phyloP scores from a whole-genome alignment of 345 rosid genomes.

The Dovyalis caffra region DNA sequence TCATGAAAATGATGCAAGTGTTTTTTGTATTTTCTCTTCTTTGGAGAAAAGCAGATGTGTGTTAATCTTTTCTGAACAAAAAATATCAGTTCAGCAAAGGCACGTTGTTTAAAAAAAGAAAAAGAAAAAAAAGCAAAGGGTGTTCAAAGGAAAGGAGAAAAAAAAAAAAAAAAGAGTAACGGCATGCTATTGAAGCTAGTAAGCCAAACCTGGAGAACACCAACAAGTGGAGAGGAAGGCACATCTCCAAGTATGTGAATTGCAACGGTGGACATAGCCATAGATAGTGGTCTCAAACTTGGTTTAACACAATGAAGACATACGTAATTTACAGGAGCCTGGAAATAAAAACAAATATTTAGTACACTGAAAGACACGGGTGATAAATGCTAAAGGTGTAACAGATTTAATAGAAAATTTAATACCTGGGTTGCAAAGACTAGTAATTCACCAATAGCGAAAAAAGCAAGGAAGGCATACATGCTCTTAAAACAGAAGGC shows the following conservation, averaged over 20 bases:
- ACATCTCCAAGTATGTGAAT: conserved; percentile 96
- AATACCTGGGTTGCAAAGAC: conserved; percentile 89
- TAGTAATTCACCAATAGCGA: conserved; percentile 79
- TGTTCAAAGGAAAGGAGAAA: no score
- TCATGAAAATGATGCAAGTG: not conserved
- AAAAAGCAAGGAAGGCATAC: conserved; percentile 77
- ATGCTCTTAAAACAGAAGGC: conserved; percentile 86
- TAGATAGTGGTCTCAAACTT: conserved; percentile 85
- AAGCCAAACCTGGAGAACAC: conserved; percentile 71
- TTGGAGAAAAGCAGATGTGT: not conserved
- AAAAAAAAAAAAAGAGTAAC: no score
- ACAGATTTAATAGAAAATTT: not conserved
- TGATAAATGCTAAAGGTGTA: not conserved
- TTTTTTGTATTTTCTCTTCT: no score
- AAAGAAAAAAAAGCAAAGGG: no score
- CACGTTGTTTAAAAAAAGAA: no score
- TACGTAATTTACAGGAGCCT: conserved; percentile 95
- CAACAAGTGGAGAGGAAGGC: conserved; percentile 97
- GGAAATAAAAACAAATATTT: not conserved
- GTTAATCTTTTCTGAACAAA: not conserved
- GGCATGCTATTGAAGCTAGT: conserved; percentile 1
- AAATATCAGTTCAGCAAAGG: not conserved
- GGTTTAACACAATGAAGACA: conserved; percentile 93
- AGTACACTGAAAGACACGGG: not conserved
- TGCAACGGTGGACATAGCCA: conserved; percentile 89